phyloP scores from a whole-genome alignment of 139 green algal genomes.

The Tetraselmis chui region DNA sequence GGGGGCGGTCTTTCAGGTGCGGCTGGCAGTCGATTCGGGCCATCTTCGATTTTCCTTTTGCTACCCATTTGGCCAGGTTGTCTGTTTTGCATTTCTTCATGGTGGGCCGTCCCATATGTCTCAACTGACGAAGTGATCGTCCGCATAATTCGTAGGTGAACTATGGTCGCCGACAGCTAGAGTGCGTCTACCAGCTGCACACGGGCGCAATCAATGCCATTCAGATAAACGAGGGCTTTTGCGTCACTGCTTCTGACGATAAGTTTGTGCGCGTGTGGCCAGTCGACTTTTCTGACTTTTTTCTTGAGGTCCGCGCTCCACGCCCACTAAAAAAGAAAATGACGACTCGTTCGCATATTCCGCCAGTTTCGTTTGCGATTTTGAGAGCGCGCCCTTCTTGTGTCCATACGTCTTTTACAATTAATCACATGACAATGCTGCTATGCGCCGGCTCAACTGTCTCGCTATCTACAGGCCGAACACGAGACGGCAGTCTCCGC shows the following conservation, averaged over 20 bases:
- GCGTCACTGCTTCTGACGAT: conserved; percentile 60
- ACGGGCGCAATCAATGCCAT: conserved; percentile 53
- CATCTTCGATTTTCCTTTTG: too few species aligned
- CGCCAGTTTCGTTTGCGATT: too few species aligned
- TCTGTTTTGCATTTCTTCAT: too few species aligned
- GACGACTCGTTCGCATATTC: not conserved
- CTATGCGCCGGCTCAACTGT: too few species aligned
- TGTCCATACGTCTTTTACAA: too few species aligned
- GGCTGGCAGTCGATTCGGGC: too few species aligned
- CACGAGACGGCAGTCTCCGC: conserved; percentile 63
- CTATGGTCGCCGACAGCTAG: conserved; percentile 43
- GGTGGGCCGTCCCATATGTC: too few species aligned
- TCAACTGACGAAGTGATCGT: too few species aligned
- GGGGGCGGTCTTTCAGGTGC: conserved; percentile 49
- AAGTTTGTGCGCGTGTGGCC: conserved; percentile 61
- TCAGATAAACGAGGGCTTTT: conserved; percentile 55
- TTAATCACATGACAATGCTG: too few species aligned
- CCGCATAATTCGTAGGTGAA: conserved; percentile 34
- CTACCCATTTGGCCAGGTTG: too few species aligned
- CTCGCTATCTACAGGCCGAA: conserved; percentile 51
- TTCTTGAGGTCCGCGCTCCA: conserved; percentile 46
- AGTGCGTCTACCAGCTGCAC: conserved; percentile 69
- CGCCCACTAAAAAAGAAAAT: conserved; percentile 1
- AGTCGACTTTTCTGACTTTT: conserved; percentile 66
- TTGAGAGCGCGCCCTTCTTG: too few species aligned